Conservation (phyloP, 2,329 filamentous ascomycete species). For the Hymenoscyphus infarciens region DNA sequence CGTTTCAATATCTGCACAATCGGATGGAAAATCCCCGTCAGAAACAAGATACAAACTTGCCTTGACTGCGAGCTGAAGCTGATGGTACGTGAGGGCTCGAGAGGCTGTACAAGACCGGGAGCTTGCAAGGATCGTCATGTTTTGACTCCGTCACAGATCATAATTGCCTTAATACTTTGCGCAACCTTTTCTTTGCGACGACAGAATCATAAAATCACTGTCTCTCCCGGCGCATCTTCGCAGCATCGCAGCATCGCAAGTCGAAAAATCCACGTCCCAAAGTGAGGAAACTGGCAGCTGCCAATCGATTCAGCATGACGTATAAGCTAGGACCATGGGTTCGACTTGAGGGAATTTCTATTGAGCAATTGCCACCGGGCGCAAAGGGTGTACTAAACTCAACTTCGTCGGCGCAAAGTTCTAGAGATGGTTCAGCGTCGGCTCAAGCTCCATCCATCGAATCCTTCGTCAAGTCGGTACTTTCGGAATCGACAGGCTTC, state of each 20-base stretch:
- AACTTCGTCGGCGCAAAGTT: slow-evolving; percentile 2
- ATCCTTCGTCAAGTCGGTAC: slow-evolving; percentile 49
- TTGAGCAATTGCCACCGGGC: slow-evolving; percentile 45
- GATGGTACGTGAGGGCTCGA: slow-evolving; percentile 7
- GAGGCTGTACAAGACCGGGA: neutral
- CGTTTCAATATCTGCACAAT: neutral
- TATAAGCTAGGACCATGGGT: slow-evolving; percentile 45
- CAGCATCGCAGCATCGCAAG: neutral
- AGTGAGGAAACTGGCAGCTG: neutral
- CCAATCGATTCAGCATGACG: slow-evolving; percentile 4
- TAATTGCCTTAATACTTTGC: slow-evolving; percentile 5
- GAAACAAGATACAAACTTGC: neutral
- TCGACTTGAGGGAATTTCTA: slow-evolving; percentile 50
- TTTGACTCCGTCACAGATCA: slow-evolving; percentile 16
- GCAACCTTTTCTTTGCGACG: slow-evolving; percentile 1
- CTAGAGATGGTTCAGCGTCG: slow-evolving; percentile 13
- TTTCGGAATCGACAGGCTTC: slow-evolving; percentile 58
- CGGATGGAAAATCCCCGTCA: neutral
- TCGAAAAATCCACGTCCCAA: neutral
- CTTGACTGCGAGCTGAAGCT: neutral
- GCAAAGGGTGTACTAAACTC: slow-evolving; percentile 25
- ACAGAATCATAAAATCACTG: neutral
- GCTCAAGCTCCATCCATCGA: slow-evolving; percentile 36
- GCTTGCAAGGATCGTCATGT: slow-evolving; percentile 6
- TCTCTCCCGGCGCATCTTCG: neutral